Evolutionary conservation across 768 basidiomycete genomes (phyloP).

Genomic region (Leccinum obscurum): DNA sequence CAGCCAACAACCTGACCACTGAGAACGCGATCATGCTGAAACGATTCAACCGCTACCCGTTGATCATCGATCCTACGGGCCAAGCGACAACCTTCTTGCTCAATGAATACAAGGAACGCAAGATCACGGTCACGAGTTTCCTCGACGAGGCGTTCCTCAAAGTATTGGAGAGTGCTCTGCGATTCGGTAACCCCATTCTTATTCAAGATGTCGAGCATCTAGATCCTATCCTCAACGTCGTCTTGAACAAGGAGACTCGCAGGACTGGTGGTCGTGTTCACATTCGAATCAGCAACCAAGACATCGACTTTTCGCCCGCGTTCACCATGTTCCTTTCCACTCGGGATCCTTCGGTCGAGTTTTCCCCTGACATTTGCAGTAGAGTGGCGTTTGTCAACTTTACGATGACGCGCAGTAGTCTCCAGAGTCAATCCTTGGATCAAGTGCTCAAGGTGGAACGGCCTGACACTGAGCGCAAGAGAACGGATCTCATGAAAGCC

Average conservation of each 20-base stretch:
- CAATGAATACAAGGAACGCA: conserved; percentile 93
- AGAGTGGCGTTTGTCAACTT: conserved; percentile 95
- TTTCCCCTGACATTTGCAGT: conserved; percentile 98
- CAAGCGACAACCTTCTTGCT: conserved; percentile 94
- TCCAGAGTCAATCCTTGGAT: conserved; percentile 97
- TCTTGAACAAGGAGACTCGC: conserved; percentile 94
- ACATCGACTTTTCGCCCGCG: conserved; percentile 99
- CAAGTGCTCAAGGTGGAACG: conserved; percentile 97
- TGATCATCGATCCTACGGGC: conserved; percentile 97
- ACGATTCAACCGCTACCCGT: conserved; percentile 94
- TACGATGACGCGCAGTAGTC: conserved; percentile 97
- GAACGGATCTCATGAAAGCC: conserved; percentile 96
- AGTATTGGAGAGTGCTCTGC: conserved; percentile 96
- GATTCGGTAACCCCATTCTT: conserved; percentile 95
- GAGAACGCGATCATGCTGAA: conserved; percentile 99
- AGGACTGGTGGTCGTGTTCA: conserved; percentile 96
- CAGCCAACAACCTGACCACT: conserved; percentile 91
- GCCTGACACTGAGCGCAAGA: conserved; percentile 92
- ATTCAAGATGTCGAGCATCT: conserved; percentile 98
- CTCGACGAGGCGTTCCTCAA: conserved; percentile 98
- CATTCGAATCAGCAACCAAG: conserved; percentile 94
- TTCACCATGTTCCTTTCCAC: conserved; percentile 99
- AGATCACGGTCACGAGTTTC: conserved; percentile 98
- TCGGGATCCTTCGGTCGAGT: conserved; percentile 94
- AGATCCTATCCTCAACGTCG: conserved; percentile 96